Conservation (phyloP, 345 rosid genomes). For the Rhizophora mangle region DNA sequence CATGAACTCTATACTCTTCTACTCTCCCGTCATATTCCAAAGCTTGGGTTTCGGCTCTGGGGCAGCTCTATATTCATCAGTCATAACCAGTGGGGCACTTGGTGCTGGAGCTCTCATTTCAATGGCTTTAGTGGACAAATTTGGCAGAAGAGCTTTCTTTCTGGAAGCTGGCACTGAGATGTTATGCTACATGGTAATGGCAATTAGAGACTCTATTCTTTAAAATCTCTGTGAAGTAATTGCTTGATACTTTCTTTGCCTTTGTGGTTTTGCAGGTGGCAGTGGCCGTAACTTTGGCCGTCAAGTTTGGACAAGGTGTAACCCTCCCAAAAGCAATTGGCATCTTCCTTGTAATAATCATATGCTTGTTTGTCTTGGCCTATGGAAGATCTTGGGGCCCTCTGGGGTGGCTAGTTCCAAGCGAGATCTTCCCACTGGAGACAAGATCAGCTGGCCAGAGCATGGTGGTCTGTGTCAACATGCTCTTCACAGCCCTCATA, state of each 20-base stretch:
- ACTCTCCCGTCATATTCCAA: constrained; percentile 49
- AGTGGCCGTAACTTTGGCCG: constrained; percentile 16
- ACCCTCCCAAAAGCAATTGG: constrained; percentile 23
- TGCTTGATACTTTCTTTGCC: background rate
- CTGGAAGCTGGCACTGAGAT: constrained; percentile 43
- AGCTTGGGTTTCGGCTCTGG: constrained; percentile 44
- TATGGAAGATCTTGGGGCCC: constrained; percentile 43
- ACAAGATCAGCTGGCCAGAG: constrained; percentile 41
- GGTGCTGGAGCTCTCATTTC: constrained; percentile 33
- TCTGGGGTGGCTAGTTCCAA: constrained; percentile 27
- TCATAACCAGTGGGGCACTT: constrained; percentile 37
- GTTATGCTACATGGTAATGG: constrained; percentile 34
- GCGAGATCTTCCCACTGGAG: constrained; percentile 43
- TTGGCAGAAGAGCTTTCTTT: constrained; percentile 43
- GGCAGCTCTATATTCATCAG: constrained; percentile 37
- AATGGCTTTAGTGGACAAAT: constrained; percentile 30
- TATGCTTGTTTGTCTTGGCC: constrained; percentile 19
- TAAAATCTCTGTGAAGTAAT: background rate
- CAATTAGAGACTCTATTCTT: background rate
- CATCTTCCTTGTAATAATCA: constrained; percentile 15
- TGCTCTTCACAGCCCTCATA: constrained; percentile 23
- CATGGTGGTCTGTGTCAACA: constrained; percentile 25
- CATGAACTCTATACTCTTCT: constrained; percentile 47
- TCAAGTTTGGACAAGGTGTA: constrained; percentile 21
- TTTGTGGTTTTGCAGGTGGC: constrained; percentile 13